Conservation (phyloP, 331 rosid genomes). For the Cydonia oblonga region DNA sequence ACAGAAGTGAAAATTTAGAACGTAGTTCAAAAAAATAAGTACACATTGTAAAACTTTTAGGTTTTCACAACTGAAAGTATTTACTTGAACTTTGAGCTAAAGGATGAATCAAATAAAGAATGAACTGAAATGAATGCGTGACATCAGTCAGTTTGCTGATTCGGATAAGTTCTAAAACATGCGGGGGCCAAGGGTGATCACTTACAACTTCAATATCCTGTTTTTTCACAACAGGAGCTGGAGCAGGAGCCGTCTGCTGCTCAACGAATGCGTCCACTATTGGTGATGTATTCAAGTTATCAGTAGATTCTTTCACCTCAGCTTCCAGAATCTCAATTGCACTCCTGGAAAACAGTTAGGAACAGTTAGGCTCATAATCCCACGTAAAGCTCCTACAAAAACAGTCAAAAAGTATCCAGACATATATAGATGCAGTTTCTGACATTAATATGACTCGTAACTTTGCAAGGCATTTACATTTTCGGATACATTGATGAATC, state of each 20-base stretch:
- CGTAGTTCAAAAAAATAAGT: neutral
- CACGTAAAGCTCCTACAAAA: neutral
- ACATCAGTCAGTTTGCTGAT: neutral
- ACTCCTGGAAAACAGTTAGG: constrained; percentile 39
- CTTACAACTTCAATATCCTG: constrained; percentile 48
- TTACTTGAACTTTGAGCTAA: neutral
- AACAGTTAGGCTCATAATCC: neutral
- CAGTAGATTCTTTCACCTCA: constrained; percentile 45
- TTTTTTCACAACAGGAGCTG: constrained; percentile 12
- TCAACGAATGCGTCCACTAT: constrained; percentile 27
- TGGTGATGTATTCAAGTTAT: constrained; percentile 15
- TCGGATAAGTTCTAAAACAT: neutral
- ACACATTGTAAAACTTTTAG: neutral
- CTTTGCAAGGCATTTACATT: neutral
- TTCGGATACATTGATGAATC: neutral
- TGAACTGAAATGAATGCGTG: neutral
- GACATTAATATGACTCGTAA: neutral
- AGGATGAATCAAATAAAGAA: neutral
- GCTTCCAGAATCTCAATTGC: constrained; percentile 76
- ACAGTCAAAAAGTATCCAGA: neutral
- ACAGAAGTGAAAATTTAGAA: neutral
- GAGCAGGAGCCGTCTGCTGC: constrained; percentile 23
- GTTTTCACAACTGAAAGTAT: neutral
- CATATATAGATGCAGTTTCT: neutral
- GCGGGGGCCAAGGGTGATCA: neutral